phyloP scores from a whole-genome alignment of 2,329 filamentous ascomycete species.

The Cytospora mali region DNA sequence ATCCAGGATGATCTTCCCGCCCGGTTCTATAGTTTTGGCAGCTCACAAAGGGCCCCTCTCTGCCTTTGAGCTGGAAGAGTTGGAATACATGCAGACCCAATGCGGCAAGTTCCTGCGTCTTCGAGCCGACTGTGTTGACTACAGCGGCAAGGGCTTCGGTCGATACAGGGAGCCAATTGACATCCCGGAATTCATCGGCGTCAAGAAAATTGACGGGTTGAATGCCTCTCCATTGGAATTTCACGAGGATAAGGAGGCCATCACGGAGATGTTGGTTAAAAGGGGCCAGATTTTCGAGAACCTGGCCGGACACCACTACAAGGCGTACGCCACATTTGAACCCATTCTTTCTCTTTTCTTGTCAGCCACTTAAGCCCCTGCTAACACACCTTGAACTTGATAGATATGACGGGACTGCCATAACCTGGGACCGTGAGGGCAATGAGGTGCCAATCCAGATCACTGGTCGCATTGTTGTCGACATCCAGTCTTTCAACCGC shows the following conservation, averaged over 20 bases:
- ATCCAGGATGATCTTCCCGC: conserved; percentile 50
- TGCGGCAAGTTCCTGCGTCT: conserved; percentile 45
- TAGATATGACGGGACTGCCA: conserved; percentile 38
- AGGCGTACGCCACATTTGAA: conserved; percentile 44
- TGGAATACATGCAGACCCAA: conserved; percentile 41
- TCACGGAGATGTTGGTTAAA: conserved; percentile 40
- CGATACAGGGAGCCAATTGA: conserved; percentile 39
- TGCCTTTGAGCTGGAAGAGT: conserved; percentile 43
- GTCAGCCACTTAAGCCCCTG: not conserved
- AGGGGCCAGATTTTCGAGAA: conserved; percentile 50
- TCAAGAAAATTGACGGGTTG: conserved; percentile 47
- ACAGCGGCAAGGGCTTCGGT: conserved; percentile 51
- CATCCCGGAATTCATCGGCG: conserved; percentile 47
- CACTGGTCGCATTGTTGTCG: conserved; percentile 43
- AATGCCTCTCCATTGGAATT: conserved; percentile 48
- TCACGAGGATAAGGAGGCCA: conserved; percentile 43
- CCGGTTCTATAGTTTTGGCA: conserved; percentile 46
- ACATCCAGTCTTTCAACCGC: conserved; percentile 42
- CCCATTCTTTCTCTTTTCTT: not conserved
- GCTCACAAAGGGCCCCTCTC: conserved; percentile 43
- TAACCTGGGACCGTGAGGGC: conserved; percentile 40
- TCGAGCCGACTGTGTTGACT: conserved; percentile 48
- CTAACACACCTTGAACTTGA: not conserved
- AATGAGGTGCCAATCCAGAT: conserved; percentile 39
- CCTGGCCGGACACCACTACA: conserved; percentile 51